phyloP scores from a whole-genome alignment of 352 stramenopile genomes.

The Phytophthora hybrid region DNA sequence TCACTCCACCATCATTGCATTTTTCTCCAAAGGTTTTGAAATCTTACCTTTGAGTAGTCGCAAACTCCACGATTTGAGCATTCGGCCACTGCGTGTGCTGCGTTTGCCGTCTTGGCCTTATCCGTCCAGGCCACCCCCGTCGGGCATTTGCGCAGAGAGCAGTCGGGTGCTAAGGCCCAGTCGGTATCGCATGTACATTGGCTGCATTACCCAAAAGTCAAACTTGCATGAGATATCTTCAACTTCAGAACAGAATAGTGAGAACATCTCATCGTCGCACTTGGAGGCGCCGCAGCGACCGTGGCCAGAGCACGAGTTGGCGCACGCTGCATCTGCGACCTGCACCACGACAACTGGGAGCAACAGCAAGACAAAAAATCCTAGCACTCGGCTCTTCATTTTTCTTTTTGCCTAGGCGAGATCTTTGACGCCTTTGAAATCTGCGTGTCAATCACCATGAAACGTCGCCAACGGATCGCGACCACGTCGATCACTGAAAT shows the following conservation, averaged over 20 bases:
- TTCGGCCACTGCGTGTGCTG: conserved; percentile 58
- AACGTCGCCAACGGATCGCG: not conserved
- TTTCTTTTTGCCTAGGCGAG: not conserved
- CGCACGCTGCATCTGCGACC: conserved; percentile 46
- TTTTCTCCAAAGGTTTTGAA: too few relatives aligned
- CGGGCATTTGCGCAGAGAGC: conserved; percentile 74
- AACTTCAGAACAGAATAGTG: not conserved
- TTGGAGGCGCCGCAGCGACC: conserved; percentile 59
- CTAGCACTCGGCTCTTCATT: conserved; percentile 5
- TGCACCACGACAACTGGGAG: not conserved
- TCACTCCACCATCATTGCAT: not conserved
- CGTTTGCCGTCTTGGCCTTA: conserved; percentile 72
- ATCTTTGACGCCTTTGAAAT: conserved; percentile 25
- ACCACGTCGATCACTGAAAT: too few relatives aligned
- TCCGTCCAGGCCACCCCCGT: conserved; percentile 78
- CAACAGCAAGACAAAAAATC: conserved; percentile 4
- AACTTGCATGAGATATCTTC: not conserved
- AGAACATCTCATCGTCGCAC: conserved; percentile 27
- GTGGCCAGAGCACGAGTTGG: conserved; percentile 73
- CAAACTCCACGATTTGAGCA: conserved; percentile 76
- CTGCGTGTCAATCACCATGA: conserved; percentile 1
- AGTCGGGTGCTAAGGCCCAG: conserved; percentile 76
- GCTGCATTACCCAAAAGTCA: conserved; percentile 28
- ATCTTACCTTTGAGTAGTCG: conserved; percentile 58
- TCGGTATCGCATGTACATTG: conserved; percentile 74